These are phyloP conservation scores for Colletotrichum plurivorum DNA, from an alignment of 2,329 filamentous ascomycete genomes.

Conservation along the genomic window DNA sequence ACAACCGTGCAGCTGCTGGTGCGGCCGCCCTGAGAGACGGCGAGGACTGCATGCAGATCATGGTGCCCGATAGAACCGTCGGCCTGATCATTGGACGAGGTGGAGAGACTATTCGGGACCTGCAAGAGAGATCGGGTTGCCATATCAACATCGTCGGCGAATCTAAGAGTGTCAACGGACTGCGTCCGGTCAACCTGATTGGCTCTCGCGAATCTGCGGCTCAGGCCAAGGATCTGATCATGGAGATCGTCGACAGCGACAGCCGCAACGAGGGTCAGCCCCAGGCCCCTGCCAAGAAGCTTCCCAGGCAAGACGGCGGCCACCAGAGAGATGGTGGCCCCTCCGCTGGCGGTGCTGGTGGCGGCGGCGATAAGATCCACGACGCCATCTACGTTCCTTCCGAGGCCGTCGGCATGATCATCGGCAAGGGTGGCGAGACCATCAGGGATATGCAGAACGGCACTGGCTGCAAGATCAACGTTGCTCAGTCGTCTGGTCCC, in stretches of 20 bases:
- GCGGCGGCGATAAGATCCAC: conserved; percentile 77
- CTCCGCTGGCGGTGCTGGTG: conserved; percentile 56
- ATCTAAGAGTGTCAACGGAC: conserved; percentile 91
- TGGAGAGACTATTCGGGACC: conserved; percentile 91
- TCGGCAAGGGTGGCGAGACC: conserved; percentile 93
- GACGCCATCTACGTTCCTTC: conserved; percentile 90
- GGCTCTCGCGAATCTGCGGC: conserved; percentile 81
- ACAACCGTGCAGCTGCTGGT: conserved; percentile 54
- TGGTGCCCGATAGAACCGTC: conserved; percentile 94
- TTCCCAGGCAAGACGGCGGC: conserved; percentile 49
- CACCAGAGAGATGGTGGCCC: conserved; percentile 50
- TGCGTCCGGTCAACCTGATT: conserved; percentile 92
- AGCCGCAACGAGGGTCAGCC: conserved; percentile 69
- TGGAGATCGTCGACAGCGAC: conserved; percentile 95
- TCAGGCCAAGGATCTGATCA: conserved; percentile 87
- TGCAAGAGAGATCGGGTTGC: conserved; percentile 93
- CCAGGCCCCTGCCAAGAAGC: conserved; percentile 47
- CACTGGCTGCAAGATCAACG: conserved; percentile 95
- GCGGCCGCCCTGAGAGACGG: conserved; percentile 75
- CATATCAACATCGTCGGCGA: conserved; percentile 96
- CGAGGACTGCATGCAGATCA: conserved; percentile 91
- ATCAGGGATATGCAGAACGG: conserved; percentile 93
- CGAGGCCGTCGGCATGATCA: conserved; percentile 96
- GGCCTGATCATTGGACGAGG: conserved; percentile 94
- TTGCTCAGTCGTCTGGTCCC: conserved; percentile 83